These are phyloP conservation scores for Lipomyces mesembrius DNA, from an alignment of 805 yeast genomes.

Conservation along the genomic window DNA sequence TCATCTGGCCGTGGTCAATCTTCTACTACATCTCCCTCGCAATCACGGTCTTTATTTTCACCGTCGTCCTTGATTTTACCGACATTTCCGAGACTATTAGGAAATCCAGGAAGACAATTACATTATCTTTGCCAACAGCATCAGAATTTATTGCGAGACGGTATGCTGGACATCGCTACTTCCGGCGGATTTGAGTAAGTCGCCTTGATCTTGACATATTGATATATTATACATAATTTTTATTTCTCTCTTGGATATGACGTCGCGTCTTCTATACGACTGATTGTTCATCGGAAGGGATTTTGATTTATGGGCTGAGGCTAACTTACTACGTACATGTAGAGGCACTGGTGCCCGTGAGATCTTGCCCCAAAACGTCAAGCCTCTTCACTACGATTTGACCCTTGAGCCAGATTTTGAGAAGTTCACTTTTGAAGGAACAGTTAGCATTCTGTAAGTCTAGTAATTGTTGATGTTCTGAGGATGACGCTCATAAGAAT, in stretches of 20 bases:
- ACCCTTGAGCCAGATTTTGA: constrained; percentile 64
- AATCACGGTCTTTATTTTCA: background rate
- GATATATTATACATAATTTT: background rate
- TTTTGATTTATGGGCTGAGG: background rate
- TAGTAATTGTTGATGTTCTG: constrained; percentile 44
- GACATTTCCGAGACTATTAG: background rate
- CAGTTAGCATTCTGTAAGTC: constrained; percentile 52
- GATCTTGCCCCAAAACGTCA: constrained; percentile 65
- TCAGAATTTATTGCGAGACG: constrained; percentile 21
- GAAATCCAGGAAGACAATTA: constrained; percentile 4
- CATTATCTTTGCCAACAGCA: constrained; percentile 32
- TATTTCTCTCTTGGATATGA: background rate
- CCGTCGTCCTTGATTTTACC: background rate
- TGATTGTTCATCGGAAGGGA: background rate
- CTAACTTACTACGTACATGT: constrained; percentile 4
- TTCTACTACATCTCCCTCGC: background rate
- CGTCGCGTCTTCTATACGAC: background rate
- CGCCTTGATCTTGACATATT: background rate
- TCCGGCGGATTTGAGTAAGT: constrained; percentile 28
- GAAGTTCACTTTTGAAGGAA: constrained; percentile 55
- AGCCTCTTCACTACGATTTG: constrained; percentile 75
- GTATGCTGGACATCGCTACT: constrained; percentile 33
- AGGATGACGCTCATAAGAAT: background rate
- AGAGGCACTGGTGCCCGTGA: constrained; percentile 42
- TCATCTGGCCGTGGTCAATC: background rate